Percentiles rank a stretch among this genome's conserved stretches.
phyloP scores from a whole-genome alignment of 148 eudicot species.

The Spergularia bocconei region DNA sequence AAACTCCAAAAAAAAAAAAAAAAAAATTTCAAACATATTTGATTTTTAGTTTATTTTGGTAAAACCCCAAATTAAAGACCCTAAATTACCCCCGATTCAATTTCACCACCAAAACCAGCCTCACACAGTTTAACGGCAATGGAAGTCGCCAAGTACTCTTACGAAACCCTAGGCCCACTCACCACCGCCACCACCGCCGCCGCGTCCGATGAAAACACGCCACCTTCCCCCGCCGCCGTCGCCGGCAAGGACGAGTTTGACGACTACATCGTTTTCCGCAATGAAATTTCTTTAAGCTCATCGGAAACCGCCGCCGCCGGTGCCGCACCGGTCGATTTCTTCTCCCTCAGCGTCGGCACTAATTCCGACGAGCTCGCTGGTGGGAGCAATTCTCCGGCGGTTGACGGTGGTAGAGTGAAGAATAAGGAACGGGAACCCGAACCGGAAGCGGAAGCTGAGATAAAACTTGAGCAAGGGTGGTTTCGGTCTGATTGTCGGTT shows the following conservation, averaged over 20 bases:
- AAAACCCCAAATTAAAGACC: no score
- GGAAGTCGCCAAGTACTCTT: slow-evolving; percentile 39
- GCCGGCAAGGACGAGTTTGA: slow-evolving; percentile 35
- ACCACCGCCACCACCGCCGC: slow-evolving; percentile 27
- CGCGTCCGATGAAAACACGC: slow-evolving; percentile 6
- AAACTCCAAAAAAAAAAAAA: no score
- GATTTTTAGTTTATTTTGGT: no score
- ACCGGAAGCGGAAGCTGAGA: slow-evolving; percentile 26
- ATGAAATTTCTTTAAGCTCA: slow-evolving; percentile 44
- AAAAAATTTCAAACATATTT: no score
- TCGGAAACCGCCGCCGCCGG: slow-evolving; percentile 22
- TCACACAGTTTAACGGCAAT: slow-evolving; percentile 14
- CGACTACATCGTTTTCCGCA: slow-evolving; percentile 61
- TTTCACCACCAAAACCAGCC: no score
- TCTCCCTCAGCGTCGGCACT: slow-evolving; percentile 57
- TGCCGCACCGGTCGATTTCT: slow-evolving; percentile 49
- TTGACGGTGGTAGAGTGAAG: slow-evolving; percentile 19
- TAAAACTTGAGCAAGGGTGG: slow-evolving; percentile 77
- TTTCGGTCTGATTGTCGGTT: slow-evolving; percentile 71
- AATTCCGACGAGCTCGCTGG: slow-evolving; percentile 10
- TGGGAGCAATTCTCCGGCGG: slow-evolving; percentile 16
- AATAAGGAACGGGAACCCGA: slow-evolving; percentile 24
- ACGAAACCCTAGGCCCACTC: slow-evolving; percentile 76
- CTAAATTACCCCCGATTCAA: no score
- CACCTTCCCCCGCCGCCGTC: slow-evolving; percentile 24